phyloP scores from a whole-genome alignment of 495 filamentous ascomycete species.

The Apodospora peruviana region DNA sequence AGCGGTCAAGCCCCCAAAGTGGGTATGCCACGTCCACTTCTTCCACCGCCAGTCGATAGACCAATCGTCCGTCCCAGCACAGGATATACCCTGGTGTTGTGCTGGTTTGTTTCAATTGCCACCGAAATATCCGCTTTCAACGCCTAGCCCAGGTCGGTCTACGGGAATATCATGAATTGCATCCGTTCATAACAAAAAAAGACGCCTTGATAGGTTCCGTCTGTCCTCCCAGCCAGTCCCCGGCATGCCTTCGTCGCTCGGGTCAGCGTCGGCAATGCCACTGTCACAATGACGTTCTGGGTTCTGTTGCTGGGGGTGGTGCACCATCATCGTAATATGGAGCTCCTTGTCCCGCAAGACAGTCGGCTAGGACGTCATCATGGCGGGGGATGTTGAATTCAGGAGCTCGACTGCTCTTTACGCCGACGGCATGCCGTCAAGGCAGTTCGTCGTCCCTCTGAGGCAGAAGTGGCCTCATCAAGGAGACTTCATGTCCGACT shows the following conservation, averaged over 20 bases:
- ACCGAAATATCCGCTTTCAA: slow-evolving; percentile 2
- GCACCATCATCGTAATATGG: neutral
- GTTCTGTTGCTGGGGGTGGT: slow-evolving; percentile 1
- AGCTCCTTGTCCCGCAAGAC: neutral
- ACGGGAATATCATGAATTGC: slow-evolving; percentile 2
- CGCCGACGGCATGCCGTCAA: neutral
- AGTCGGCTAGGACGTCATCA: slow-evolving; percentile 5
- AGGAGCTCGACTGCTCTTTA: neutral
- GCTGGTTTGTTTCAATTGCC: too few relatives aligned
- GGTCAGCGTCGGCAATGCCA: neutral
- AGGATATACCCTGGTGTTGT: too few relatives aligned
- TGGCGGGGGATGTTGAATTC: slow-evolving; percentile 4
- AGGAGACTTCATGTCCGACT: slow-evolving; percentile 21
- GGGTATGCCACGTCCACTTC: slow-evolving; percentile 1
- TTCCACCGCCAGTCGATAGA: too few relatives aligned
- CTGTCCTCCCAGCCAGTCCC: neutral
- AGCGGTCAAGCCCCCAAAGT: slow-evolving; percentile 8
- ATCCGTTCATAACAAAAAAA: slow-evolving; percentile 3
- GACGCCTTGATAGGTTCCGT: neutral
- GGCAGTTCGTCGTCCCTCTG: slow-evolving; percentile 4
- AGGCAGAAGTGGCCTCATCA: slow-evolving; percentile 13
- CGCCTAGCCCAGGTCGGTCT: slow-evolving; percentile 5
- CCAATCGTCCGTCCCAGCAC: too few relatives aligned
- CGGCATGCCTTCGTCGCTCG: neutral
- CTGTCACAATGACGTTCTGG: slow-evolving; percentile 1